Evolutionary conservation across 2,329 filamentous ascomycete species (phyloP), one percentile per base, ranked within the genome.

Genomic region (Colletotrichum sp.): DNA sequence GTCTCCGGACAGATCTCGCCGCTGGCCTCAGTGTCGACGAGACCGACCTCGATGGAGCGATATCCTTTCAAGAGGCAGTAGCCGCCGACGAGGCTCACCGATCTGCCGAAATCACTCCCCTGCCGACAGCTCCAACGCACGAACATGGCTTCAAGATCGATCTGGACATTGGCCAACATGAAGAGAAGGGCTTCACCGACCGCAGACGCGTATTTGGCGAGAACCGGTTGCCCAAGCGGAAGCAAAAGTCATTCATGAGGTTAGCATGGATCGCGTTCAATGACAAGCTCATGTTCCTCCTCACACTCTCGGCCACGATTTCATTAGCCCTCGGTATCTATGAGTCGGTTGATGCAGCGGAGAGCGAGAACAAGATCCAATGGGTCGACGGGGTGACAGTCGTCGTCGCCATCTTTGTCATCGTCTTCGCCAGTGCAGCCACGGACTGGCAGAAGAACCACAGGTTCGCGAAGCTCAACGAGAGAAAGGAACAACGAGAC

Each of bases 371-470:
- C 8, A 89, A 89, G 44, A 92, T 95, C 15, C 93, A 96, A 82
- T 96, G 95, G 95, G 93, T 96, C 7, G 95, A 96, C 84, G 94
- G 94, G 78, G 92, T 96, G 13, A 94, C 95, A 9, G 95, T 96
- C 78, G 92, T 95, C 59, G 90, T 93, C 26, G 95, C 94, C 67
- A 95, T 96, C 76, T 82, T 93, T 18, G 93, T 96, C 78, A 95
- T 96, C 63, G 93, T 96, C 5, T 84, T 94, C 24, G 94, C 95
- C 24, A 94, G 94, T 76, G 94, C 94, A n/a, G 86, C 93, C 39
- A 96, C 95, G 78, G 95, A 96, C 81, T 96, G 92, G 90, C 94
- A 96, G 80, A 96, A 96, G 83, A 94, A 96, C 82, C 90, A 93
- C 62, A 93, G 95, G 80, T 96, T 96, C 80, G 93, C 95, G 52